A percentile compares a stretch with the other conserved stretches of the same genome.
These are phyloP conservation scores for Calonectria pteridis DNA, from an alignment of 2,329 filamentous ascomycete species.

Conservation along the genomic window DNA sequence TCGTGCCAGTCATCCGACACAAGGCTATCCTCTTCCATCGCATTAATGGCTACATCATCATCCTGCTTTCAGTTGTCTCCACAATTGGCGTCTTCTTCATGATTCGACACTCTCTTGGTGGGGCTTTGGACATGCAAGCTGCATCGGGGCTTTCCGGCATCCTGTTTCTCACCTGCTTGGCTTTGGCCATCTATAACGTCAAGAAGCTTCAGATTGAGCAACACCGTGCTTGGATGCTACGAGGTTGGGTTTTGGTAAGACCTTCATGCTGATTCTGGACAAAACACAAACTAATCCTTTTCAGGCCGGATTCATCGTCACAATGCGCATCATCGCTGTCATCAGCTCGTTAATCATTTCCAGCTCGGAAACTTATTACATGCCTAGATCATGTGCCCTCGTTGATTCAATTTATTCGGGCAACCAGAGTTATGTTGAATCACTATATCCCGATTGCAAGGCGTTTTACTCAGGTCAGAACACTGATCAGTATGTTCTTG, in stretches of 20 bases:
- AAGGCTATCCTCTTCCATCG: slow-evolving; percentile 67
- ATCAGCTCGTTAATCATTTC: not conserved
- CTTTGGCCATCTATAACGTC: slow-evolving; percentile 67
- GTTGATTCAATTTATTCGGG: not conserved
- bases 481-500: not conserved
- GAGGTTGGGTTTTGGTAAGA: slow-evolving; percentile 40
- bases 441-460: not conserved
- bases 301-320: not conserved
- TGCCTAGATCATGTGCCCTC: not conserved
- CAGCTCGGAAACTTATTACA: not conserved
- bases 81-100: slow-evolving; percentile 67
- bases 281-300: not conserved
- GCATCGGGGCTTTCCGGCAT: slow-evolving; percentile 57
- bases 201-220: slow-evolving; percentile 72
- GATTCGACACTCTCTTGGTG: slow-evolving; percentile 64
- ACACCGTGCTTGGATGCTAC: slow-evolving; percentile 73
- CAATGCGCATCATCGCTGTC: not conserved
- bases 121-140: slow-evolving; percentile 61
- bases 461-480: not conserved
- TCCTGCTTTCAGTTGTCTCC: slow-evolving; percentile 60
- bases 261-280: not conserved
- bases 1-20: slow-evolving; percentile 60
- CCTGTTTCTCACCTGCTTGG: slow-evolving; percentile 56
- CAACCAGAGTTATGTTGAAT: not conserved
- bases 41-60: slow-evolving; percentile 68